Evolutionary conservation across 2,329 filamentous ascomycete genomes (phyloP), one percentile per base, ranked within the genome.

Genomic region (Colletotrichum phormii): DNA sequence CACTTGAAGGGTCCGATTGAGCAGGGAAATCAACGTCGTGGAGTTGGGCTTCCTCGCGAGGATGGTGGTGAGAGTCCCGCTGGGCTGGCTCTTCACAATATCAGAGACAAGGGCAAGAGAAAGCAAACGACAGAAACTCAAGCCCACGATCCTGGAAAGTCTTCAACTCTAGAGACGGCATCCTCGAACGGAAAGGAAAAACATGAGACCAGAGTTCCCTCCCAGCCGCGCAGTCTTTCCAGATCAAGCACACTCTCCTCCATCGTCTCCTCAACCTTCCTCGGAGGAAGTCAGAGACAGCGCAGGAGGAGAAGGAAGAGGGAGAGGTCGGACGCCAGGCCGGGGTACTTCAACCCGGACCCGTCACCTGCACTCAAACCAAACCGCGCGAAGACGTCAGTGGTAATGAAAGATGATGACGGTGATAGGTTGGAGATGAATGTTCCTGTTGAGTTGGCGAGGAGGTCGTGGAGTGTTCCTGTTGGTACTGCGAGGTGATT

Each of bases 361-460:
- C 51, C 57, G 18, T 72, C 55, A 9, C 22, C 13, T 1, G 11
- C 12, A 1, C 35, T n/a, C 0, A 46, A 35, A 37, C 9, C 13
- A n/a, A 15, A 7, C 18, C 35, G 7, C n/a, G 18, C 3, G 6
- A 4, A 8, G 46, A 35, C 24, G 12, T 1, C 5, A 5, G 26
- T 42, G 11, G 51, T 12, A 29, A 12, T 61, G 5, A 37, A 51
- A 24, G 42, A 7, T 5, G 60, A 61, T 1, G 59, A 49, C 26
- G 26, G 26, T 1, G 73, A 74, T 12, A 22, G 22, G 24, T 5
- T 75, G 63, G 67, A 65, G 24, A 75, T 75, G 73, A 75, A 75
- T 18, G 29, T 75, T 11, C 71, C 73, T 2, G n/a, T 58, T 18
- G 58, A 66, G 42, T n/a, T 69, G 37, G 22, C 29, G 12, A 67